Evolutionary conservation across 2,329 filamentous ascomycete genomes (phyloP).

Genomic region (Amylocarpus encephaloides): DNA sequence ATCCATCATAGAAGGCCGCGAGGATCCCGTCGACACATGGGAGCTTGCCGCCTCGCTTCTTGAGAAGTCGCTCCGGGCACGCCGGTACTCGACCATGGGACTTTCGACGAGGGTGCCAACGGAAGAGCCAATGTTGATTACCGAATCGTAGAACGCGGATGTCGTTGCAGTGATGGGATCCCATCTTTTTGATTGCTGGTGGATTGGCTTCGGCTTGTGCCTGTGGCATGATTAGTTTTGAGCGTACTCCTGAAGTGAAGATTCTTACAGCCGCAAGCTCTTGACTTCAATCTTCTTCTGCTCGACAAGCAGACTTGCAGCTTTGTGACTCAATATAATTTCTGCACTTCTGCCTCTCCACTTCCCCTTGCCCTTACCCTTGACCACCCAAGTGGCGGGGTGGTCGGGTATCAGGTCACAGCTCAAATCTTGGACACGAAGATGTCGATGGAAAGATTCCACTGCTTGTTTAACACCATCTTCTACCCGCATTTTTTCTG

Average conservation of each 20-base stretch:
- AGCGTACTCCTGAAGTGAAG: neutral
- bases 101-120: neutral
- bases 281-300: constrained; percentile 13
- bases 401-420: constrained; percentile 60
- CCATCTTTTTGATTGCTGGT: constrained; percentile 26
- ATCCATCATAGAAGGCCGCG: neutral
- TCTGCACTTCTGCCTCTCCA: neutral
- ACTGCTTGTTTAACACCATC: constrained; percentile 54
- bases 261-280: constrained; percentile 19
- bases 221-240: constrained; percentile 33
- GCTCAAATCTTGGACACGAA: constrained; percentile 55
- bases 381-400: constrained; percentile 29
- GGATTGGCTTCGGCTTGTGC: constrained; percentile 35
- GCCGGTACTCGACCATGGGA: constrained; percentile 1
- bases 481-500: constrained; percentile 59
- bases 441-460: constrained; percentile 59
- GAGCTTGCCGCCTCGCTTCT: neutral
- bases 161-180: constrained; percentile 18
- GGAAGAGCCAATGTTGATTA: constrained; percentile 7
- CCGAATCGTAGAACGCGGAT: constrained; percentile 8
- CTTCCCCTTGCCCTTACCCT: constrained; percentile 28
- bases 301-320: constrained; percentile 12
- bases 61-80: neutral
- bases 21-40: neutral
- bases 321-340: constrained; percentile 4